Evolutionary conservation across 768 basidiomycete genomes (phyloP), one percentile per base, ranked within the genome.

Genomic region (Boletus tylopilopsis): DNA sequence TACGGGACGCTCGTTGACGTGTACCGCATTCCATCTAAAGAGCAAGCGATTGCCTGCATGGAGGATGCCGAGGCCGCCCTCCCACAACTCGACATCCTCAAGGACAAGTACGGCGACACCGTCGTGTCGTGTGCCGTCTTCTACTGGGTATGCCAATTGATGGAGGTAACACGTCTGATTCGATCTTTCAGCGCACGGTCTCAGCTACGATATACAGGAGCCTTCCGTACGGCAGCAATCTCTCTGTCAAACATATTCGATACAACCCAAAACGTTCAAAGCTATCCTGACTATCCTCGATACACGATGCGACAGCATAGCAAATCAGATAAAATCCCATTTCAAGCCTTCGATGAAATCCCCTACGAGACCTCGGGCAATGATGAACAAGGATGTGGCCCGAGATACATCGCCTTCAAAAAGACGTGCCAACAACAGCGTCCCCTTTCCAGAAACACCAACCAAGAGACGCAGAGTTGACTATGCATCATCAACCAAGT

Each of bases 141-240:
- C 56, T 73, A 68, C 46, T 80, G 78, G 78, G 67, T 73, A 3
- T 75, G 67, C 42, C 68, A 69, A 34, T 39, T 69, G 32, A 60
- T 71, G 27, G 70, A 71, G 59, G 77, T 77, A 35, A 39, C 44
- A 0, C 38, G 10, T 1, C 23, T 5, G 0, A 29, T 32, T 21
- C 4, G 23, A 6, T 16, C n/a, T n/a, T n/a, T n/a, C n/a, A n/a
- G n/a, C n/a, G 6, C 2, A 4, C 25, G 2, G 21, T 11, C n/a
- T 16, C 21, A 43, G 2, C 34, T 22, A 34, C 12, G 4, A 21
- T 13, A 15, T 23, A 22, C 44, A 68, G 66, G 54, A 64, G 33
- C 35, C 60, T 21, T 35, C 57, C 4, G 47, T 69, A 11, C 55
- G 49, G 19, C 57, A 66, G 6, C 57, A 54, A 24, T 24, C 46